Evolutionary conservation across 306 rosid genomes (phyloP).

Genomic region (Malus asiatica): DNA sequence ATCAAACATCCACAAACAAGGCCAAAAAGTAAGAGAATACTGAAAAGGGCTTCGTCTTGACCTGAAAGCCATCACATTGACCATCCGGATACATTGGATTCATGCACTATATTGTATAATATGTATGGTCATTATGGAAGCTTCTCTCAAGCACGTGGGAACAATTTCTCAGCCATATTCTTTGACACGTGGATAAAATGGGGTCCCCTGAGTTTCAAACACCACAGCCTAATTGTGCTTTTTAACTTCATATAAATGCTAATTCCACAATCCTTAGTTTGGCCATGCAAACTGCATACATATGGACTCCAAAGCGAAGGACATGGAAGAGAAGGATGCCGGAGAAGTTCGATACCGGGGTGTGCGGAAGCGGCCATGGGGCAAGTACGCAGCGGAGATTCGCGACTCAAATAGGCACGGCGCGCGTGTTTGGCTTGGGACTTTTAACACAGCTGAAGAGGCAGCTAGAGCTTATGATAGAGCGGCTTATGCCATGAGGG

Average conservation of each 20-base stretch:
- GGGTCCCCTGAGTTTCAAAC: not conserved
- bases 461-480: slow-evolving; percentile 93
- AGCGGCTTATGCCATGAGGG: slow-evolving; percentile 85
- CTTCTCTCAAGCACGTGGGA: slow-evolving; percentile 34
- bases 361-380: slow-evolving; percentile 79
- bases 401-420: slow-evolving; percentile 70
- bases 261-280: not conserved
- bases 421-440: slow-evolving; percentile 73
- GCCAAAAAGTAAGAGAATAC: not conserved
- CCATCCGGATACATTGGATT: slow-evolving; percentile 60
- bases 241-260: slow-evolving; percentile 12
- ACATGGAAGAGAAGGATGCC: slow-evolving; percentile 22
- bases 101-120: not conserved
- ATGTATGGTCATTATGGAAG: slow-evolving; percentile 2
- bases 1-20: not conserved
- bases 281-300: slow-evolving; percentile 32
- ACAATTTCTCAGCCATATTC: not conserved
- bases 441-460: slow-evolving; percentile 85
- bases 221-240: not conserved
- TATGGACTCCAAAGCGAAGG: slow-evolving; percentile 17
- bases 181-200: slow-evolving; percentile 8
- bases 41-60: slow-evolving; percentile 10
- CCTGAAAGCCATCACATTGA: slow-evolving; percentile 59
- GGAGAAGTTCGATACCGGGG: slow-evolving; percentile 54
- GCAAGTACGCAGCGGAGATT: slow-evolving; percentile 90